Evolutionary conservation across 2,329 filamentous ascomycete genomes (phyloP), one percentile per base, ranked within the genome.

Genomic region (Penicillium corylophilum): DNA sequence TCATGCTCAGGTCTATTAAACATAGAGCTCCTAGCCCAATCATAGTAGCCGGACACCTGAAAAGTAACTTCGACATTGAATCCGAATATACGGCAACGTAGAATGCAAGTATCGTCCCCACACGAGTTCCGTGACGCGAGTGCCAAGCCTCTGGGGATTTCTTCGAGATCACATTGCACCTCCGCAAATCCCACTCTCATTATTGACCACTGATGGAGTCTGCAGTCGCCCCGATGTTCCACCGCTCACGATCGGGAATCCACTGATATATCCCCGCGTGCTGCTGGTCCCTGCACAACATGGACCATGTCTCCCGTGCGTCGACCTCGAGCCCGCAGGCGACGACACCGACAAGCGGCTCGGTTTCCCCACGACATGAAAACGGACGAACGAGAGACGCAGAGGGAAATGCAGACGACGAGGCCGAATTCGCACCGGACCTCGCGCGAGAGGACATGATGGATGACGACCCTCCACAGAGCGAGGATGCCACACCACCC

Each of bases 221-320:
- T 16, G 12, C 41, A 23, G 26, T 22, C 38, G 29, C 26, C 46
- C 33, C 43, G 47, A 51, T 43, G 46, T 47, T 38, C 33, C 18
- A 33, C 44, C 36, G 24, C 20, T 23, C 31, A n/a, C 33, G 20
- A 48, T 44, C 44, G 42, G 47, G 35, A 50, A 28, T 36, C 20
- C 41, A 39, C 39, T 48, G 43, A 51, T 36, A 16, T 20, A 39
- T 20, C 31, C 23, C 40, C 24, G 20, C 29, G 46, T 52, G 39
- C 42, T 48, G 49, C 48, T 48, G 33, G 38, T 47, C 29, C 22
- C 38, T 46, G 44, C 51, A 50, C 60, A 69, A 59, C 33, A 71
- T 71, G 69, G 64, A 65, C 51, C 57, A 68, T 66, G 65, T 51
- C 50, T 56, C 57, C 40, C 57, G 59, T 44, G 51, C 57, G 31